A percentile compares a stretch with the other conserved stretches of the same genome.
phyloP scores from a whole-genome alignment of 371 early-diverging fungal genomes.

The Dipsacomyces acuminosporus region DNA sequence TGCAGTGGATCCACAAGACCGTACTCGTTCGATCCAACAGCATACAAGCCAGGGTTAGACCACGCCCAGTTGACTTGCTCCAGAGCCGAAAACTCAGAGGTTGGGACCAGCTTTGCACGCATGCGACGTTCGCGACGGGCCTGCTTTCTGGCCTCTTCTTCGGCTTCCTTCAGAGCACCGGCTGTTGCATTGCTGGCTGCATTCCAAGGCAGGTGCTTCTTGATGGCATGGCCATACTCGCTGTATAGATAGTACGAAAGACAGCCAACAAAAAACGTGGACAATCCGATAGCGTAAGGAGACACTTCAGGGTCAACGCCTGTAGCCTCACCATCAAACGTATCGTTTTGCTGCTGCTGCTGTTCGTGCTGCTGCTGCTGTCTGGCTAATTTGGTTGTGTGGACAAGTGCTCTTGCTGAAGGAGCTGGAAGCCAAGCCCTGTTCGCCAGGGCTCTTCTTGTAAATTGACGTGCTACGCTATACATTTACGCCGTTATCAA shows the following conservation, averaged over 20 bases:
- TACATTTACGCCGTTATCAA: too few relatives aligned
- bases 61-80: conserved; percentile 46
- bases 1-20: conserved; percentile 38
- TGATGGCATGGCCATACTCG: conserved; percentile 7
- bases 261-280: conserved; percentile 18
- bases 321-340: conserved; percentile 2
- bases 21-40: conserved; percentile 35
- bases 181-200: not conserved
- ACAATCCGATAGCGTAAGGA: conserved; percentile 15
- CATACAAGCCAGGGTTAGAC: conserved; percentile 44
- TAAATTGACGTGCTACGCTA: too few relatives aligned
- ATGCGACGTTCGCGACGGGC: conserved; percentile 7
- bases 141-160: conserved; percentile 2
- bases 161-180: not conserved
- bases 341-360: too few relatives aligned
- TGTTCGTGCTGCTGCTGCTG: too few relatives aligned
- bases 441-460: too few relatives aligned
- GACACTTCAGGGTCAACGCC: conserved; percentile 32
- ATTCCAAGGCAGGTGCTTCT: conserved; percentile 15
- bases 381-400: too few relatives aligned
- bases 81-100: conserved; percentile 7
- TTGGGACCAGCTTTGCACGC: conserved; percentile 16
- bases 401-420: too few relatives aligned
- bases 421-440: too few relatives aligned
- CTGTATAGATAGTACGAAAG: conserved; percentile 25